Evolutionary conservation across 2,329 filamentous ascomycete species (phyloP).

Genomic region (Neodidymelliopsis sp.): DNA sequence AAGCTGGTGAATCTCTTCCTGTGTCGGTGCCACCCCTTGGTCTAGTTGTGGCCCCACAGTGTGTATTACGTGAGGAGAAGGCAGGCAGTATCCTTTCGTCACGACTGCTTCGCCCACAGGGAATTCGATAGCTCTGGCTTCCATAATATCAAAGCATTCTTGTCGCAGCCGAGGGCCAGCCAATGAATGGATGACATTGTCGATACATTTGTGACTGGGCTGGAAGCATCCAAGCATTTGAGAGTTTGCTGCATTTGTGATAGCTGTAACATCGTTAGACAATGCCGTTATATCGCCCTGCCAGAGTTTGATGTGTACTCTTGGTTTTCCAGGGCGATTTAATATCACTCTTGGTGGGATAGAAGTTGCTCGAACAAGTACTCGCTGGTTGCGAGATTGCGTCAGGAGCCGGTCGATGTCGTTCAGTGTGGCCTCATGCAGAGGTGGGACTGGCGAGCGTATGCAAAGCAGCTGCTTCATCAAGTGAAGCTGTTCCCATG

Average conservation of each 20-base stretch:
- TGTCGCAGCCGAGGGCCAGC: constrained; percentile 44
- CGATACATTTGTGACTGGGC: constrained; percentile 46
- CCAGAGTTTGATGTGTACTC: constrained; percentile 37
- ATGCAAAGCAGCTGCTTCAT: constrained; percentile 39
- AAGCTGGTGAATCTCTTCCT: constrained; percentile 31
- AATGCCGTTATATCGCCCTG: constrained; percentile 47
- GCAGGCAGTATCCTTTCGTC: constrained; percentile 39
- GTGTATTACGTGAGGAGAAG: constrained; percentile 42
- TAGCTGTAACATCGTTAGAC: constrained; percentile 38
- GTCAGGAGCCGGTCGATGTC: constrained; percentile 29
- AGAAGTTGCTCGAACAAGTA: constrained; percentile 18
- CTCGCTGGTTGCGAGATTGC: constrained; percentile 19
- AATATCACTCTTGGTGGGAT: constrained; percentile 14
- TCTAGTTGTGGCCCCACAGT: constrained; percentile 46
- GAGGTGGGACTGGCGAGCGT: constrained; percentile 25
- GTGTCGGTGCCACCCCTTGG: constrained; percentile 25
- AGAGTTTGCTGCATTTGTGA: constrained; percentile 49
- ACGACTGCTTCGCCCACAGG: constrained; percentile 36
- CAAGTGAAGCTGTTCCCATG: constrained; percentile 23
- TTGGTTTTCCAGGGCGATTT: neutral
- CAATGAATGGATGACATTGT: constrained; percentile 46
- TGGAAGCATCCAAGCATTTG: constrained; percentile 48
- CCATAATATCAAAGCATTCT: constrained; percentile 40
- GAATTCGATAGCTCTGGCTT: constrained; percentile 27
- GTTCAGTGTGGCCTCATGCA: constrained; percentile 20